Evolutionary conservation across 805 yeast species (phyloP).

Genomic region (Ogataea thermomethanolica): DNA sequence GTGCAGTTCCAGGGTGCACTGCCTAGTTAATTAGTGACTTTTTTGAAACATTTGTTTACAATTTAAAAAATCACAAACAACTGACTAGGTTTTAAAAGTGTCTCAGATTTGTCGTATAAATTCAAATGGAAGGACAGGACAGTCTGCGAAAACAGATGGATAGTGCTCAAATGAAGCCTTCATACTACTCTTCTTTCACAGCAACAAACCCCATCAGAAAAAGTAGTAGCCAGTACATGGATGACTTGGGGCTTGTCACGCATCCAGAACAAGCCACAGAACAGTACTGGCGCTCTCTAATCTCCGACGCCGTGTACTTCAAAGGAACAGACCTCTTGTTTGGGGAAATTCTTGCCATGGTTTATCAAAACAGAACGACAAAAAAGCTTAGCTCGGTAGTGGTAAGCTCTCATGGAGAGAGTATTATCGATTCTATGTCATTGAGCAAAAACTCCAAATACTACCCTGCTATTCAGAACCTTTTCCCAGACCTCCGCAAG

Average conservation of each 20-base stretch:
- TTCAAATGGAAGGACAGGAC: neutral
- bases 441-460: slow-evolving; percentile 60
- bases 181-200: slow-evolving; percentile 19
- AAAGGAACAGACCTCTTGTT: slow-evolving; percentile 46
- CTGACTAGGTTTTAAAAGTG: slow-evolving; percentile 7
- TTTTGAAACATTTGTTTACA: slow-evolving; percentile 14
- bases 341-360: slow-evolving; percentile 46
- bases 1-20: slow-evolving; percentile 1
- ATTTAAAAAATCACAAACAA: slow-evolving; percentile 6
- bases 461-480: slow-evolving; percentile 74
- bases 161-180: slow-evolving; percentile 10
- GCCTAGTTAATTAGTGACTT: slow-evolving; percentile 3
- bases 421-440: slow-evolving; percentile 55
- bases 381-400: slow-evolving; percentile 50
- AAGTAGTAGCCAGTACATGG: slow-evolving; percentile 19
- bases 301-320: slow-evolving; percentile 51
- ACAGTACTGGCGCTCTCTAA: slow-evolving; percentile 39
- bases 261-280: slow-evolving; percentile 20
- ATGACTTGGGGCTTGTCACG: slow-evolving; percentile 12
- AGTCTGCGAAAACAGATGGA: neutral
- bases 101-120: slow-evolving; percentile 8
- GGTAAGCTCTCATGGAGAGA: slow-evolving; percentile 63
- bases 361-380: slow-evolving; percentile 46
- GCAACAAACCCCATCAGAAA: slow-evolving; percentile 21
- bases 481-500: slow-evolving; percentile 43